A percentile compares a stretch with the other conserved stretches of the same genome.
phyloP scores from a whole-genome alignment of 1,284 basidiomycete genomes.

The Lignosus rhinocerotis region DNA sequence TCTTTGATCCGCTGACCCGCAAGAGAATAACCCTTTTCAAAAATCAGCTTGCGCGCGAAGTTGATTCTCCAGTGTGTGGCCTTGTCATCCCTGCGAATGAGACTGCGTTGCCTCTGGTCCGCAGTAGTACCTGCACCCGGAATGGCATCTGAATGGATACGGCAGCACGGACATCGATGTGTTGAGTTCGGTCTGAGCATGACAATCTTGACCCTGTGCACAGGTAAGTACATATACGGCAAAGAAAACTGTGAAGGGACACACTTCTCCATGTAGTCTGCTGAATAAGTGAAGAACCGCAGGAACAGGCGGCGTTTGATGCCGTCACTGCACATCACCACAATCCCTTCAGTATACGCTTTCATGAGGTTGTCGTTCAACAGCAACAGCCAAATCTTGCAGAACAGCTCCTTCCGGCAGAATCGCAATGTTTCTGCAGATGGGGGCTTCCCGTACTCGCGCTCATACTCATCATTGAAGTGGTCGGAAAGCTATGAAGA shows the following conservation, averaged over 20 bases:
- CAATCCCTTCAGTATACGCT: slow-evolving; percentile 30
- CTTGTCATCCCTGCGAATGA: not conserved
- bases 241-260: not conserved
- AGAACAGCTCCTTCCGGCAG: slow-evolving; percentile 29
- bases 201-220: slow-evolving; percentile 23
- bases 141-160: slow-evolving; percentile 21
- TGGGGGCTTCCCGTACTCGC: not conserved
- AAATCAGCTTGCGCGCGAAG: slow-evolving; percentile 18
- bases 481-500: slow-evolving; percentile 6
- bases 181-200: slow-evolving; percentile 14
- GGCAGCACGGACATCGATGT: slow-evolving; percentile 35
- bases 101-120: not conserved
- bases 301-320: slow-evolving; percentile 20
- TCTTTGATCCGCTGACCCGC: slow-evolving; percentile 7
- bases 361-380: slow-evolving; percentile 29
- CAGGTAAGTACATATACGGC: not conserved
- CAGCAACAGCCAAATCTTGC: slow-evolving; percentile 23
- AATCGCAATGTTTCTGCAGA: slow-evolving; percentile 19
- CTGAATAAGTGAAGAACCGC: slow-evolving; percentile 23
- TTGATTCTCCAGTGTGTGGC: slow-evolving; percentile 1
- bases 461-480: slow-evolving; percentile 2
- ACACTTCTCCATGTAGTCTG: slow-evolving; percentile 36
- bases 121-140: slow-evolving; percentile 2
- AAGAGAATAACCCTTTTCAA: slow-evolving; percentile 9
- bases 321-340: slow-evolving; percentile 26